Evolutionary conservation across 83 land plant species (phyloP).

Genomic region (Picea abies): DNA sequence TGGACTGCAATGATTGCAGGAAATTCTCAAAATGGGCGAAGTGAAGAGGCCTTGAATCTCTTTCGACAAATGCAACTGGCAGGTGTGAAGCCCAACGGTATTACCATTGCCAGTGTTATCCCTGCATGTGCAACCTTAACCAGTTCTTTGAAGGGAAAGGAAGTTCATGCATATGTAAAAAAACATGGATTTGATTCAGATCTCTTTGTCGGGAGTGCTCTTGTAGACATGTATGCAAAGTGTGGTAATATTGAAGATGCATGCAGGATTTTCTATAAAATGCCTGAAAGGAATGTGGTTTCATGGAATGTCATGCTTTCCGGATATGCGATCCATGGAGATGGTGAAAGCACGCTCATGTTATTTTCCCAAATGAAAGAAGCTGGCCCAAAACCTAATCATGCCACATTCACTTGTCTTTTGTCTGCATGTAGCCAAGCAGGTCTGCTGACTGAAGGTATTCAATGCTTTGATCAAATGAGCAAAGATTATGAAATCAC

Average conservation of each 20-base stretch:
- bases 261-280: background rate
- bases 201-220: background rate
- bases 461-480: constrained; percentile 32
- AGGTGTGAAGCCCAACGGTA: background rate
- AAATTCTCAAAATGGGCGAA: constrained; percentile 1
- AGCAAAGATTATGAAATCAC: constrained; percentile 21
- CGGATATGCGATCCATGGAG: constrained; percentile 6
- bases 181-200: background rate
- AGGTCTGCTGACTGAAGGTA: constrained; percentile 41
- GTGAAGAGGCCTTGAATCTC: background rate
- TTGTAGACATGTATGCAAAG: constrained; percentile 5
- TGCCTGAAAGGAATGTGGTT: background rate
- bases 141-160: background rate
- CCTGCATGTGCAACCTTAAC: background rate
- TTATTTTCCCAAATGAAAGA: background rate
- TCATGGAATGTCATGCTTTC: constrained; percentile 8
- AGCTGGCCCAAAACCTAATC: constrained; percentile 23
- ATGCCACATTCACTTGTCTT: constrained; percentile 44
- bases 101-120: background rate
- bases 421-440: constrained; percentile 47
- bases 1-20: constrained; percentile 17
- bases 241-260: background rate
- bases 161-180: background rate
- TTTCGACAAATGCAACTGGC: constrained; percentile 5
- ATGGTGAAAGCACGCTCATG: background rate